Base-by-base conservation (phyloP, 352 stramenopile species). In the Peronospora farinosa region DNA sequence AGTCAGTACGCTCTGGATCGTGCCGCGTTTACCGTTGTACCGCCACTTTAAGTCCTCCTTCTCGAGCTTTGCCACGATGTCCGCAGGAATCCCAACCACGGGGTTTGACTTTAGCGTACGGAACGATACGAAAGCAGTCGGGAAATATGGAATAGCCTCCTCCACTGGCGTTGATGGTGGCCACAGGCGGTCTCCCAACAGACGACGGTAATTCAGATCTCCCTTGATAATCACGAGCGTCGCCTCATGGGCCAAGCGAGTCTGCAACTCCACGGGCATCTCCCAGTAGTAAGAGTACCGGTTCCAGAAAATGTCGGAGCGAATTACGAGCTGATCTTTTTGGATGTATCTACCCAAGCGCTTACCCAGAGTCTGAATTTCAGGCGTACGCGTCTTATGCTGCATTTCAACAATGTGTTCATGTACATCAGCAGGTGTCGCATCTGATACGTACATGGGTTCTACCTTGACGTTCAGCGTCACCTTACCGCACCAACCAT, bases 201-300 rank as follows among this genome's bases (percentile, higher is more conserved):
- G 55, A 6, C 95, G 84, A n/a, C 95, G 79, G 67, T 98, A 99
- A 63, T 99, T 98, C 33, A 97, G 88, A 63, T 99, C 96, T 15
- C 96, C 95, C 67, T 98, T 99, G 12, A 97, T 73, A 68, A 98
- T 96, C 40, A 96, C 86, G 16, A 98, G 72, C 38, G 88, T 65
- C 16, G 72, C 65, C 6, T 80, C 63, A 0, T n/a, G 33, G 2
- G 37, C 25, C 1, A 88, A 21, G 1, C 56, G 60, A 16, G 38
- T 51, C 7, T 56, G 48, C 10, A 88, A 33, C 23, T 70, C 47
- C 5, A 39, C 30, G 0, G 73, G 71, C 60, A 88, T 72, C 15
- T 88, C 78, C 60, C 72, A 88, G 61, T 84, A 88, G 65, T 80
- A 88, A 21, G 59, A 71, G 64, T 83, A 84, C 35, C 71, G 65